A percentile compares a stretch with the other conserved stretches of the same genome.
Conservation (phyloP, 371 early-diverging fungal genomes). For the Lichtheimia ornata region DNA sequence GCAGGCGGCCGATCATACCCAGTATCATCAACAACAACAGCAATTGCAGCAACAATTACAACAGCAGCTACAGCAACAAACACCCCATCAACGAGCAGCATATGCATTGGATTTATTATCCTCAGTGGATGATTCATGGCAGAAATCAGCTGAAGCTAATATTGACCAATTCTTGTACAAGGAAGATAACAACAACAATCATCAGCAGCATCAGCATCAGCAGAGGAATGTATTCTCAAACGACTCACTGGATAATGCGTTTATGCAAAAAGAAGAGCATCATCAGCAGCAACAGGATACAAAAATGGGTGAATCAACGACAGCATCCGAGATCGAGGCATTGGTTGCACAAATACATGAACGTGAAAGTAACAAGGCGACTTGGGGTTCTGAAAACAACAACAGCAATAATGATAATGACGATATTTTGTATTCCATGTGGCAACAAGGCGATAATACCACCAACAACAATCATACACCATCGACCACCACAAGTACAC, state of each 20-base stretch:
- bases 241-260: not conserved
- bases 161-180: slow-evolving; percentile 16
- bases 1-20: slow-evolving; percentile 1
- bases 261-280: slow-evolving; percentile 8
- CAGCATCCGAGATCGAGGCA: slow-evolving; percentile 9
- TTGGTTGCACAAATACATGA: slow-evolving; percentile 14
- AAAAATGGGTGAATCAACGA: slow-evolving; percentile 1
- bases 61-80: slow-evolving; percentile 5
- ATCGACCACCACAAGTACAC: slow-evolving; percentile 7
- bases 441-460: slow-evolving; percentile 2
- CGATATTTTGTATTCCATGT: not conserved
- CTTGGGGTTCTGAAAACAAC: slow-evolving; percentile 2
- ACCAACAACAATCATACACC: slow-evolving; percentile 5
- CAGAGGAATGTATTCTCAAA: too few relatives aligned
- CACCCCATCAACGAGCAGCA: not conserved
- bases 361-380: slow-evolving; percentile 4
- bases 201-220: not conserved
- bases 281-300: slow-evolving; percentile 1
- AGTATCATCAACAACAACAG: slow-evolving; percentile 11
- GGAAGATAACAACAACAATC: not conserved
- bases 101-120: slow-evolving; percentile 11
- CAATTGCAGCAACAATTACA: slow-evolving; percentile 12
- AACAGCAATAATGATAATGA: not conserved
- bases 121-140: slow-evolving; percentile 12
- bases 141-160: slow-evolving; percentile 10